Percentiles rank a stretch among this genome's conserved stretches.
Evolutionary conservation across 1,284 basidiomycete genomes (phyloP).

Genomic region (Sanghuangporus baumii): DNA sequence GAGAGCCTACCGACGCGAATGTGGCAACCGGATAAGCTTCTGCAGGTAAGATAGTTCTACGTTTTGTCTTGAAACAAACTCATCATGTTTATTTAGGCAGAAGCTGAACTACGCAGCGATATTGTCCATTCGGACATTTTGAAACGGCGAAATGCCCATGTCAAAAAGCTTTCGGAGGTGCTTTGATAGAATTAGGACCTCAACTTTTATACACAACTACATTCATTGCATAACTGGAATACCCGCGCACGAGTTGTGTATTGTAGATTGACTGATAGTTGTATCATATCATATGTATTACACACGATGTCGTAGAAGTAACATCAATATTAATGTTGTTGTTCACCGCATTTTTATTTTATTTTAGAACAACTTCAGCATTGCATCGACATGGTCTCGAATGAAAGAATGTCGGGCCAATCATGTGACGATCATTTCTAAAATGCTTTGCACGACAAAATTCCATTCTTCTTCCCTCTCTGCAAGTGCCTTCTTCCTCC

Average conservation of each 20-base stretch:
- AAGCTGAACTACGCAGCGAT: conserved; percentile 62
- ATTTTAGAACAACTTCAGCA: too few relatives aligned
- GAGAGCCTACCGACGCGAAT: conserved; percentile 85
- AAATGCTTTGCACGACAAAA: background rate
- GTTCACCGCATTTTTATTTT: too few relatives aligned
- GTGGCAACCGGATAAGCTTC: conserved; percentile 87
- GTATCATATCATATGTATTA: background rate
- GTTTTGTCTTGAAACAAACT: background rate
- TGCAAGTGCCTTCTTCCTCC: background rate
- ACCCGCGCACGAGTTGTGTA: background rate
- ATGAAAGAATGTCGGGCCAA: background rate
- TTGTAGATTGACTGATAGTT: background rate
- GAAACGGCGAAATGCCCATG: conserved; percentile 58
- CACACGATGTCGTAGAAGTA: background rate
- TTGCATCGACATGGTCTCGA: too few relatives aligned
- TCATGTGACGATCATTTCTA: background rate
- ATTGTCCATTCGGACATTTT: conserved; percentile 67
- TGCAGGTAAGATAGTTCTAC: conserved; percentile 56
- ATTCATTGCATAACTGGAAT: background rate
- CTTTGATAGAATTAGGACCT: background rate
- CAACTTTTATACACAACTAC: background rate
- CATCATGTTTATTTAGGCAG: conserved; percentile 37
- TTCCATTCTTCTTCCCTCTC: background rate
- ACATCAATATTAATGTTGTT: background rate
- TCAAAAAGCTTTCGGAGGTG: conserved; percentile 21